A percentile compares a stretch with the other conserved stretches of the same genome.
Conservation (phyloP, 2,329 filamentous ascomycete genomes). For the Tolypocladium endophyticum region DNA sequence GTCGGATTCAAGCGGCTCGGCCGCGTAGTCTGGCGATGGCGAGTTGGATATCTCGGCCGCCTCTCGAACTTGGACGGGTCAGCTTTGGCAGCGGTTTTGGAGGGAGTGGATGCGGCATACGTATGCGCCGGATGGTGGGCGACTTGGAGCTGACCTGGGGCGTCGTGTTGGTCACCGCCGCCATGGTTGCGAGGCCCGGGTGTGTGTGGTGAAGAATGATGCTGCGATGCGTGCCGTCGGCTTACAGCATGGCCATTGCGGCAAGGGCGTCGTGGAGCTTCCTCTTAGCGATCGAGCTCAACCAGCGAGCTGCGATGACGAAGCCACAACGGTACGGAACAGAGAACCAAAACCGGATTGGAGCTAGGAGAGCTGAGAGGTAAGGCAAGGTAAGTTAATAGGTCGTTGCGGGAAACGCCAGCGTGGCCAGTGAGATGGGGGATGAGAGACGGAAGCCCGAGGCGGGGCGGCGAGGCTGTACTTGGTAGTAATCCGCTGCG, state of each 20-base stretch:
- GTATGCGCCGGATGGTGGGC: constrained; percentile 75
- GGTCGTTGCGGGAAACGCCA: neutral
- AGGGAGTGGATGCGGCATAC: constrained; percentile 33
- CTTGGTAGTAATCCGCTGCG: too few species aligned
- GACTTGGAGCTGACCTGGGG: constrained; percentile 60
- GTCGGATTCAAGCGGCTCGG: constrained; percentile 75
- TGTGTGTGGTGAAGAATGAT: neutral
- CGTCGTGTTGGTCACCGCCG: constrained; percentile 9
- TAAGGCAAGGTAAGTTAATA: neutral
- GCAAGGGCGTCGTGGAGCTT: neutral
- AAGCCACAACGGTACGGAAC: neutral
- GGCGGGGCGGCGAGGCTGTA: neutral
- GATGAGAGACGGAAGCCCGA: neutral
- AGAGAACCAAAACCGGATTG: neutral
- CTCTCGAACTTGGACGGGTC: constrained; percentile 59
- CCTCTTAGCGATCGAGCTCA: neutral
- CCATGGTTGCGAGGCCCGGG: neutral
- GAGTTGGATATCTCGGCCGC: constrained; percentile 72
- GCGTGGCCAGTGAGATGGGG: neutral
- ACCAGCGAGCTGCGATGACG: neutral
- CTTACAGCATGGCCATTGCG: neutral
- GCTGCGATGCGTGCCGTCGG: neutral
- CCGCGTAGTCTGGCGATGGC: constrained; percentile 77
- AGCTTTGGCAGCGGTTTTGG: neutral
- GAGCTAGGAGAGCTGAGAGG: neutral